A percentile compares a stretch with the other conserved stretches of the same genome.
Evolutionary conservation across 257 asterid genomes (phyloP).

Genomic region (Ilex asprella): DNA sequence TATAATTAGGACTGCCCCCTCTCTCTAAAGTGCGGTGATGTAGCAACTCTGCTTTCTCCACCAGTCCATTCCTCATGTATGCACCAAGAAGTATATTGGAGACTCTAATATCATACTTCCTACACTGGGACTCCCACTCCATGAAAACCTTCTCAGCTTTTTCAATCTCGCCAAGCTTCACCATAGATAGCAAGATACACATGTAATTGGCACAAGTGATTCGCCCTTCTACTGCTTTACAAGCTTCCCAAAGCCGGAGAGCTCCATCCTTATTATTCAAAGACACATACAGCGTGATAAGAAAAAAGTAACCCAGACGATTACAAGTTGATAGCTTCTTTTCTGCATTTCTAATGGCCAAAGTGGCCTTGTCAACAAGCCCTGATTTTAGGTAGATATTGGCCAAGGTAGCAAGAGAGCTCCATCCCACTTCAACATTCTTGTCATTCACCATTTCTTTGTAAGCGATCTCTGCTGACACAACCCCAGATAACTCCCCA

Average conservation of each 20-base stretch:
- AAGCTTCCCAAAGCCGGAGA: conserved; percentile 27
- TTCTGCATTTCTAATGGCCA: conserved; percentile 30
- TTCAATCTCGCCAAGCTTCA: conserved; percentile 28
- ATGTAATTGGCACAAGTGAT: conserved; percentile 31
- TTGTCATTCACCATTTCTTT: conserved; percentile 27
- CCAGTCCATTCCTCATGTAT: conserved; percentile 25
- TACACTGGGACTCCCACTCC: conserved; percentile 31
- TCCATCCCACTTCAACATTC: conserved; percentile 30
- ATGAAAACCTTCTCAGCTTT: conserved; percentile 20
- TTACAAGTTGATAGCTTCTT: conserved; percentile 21
- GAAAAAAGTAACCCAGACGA: conserved; percentile 30
- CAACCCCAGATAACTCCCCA: conserved; percentile 24
- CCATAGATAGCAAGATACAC: conserved; percentile 32
- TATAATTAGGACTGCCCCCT: conserved; percentile 37
- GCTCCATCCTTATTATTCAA: conserved; percentile 29
- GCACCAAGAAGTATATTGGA: conserved; percentile 38
- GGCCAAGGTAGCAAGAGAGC: conserved; percentile 30
- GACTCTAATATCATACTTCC: conserved; percentile 31
- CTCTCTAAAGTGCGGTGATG: conserved; percentile 20
- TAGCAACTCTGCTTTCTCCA: conserved; percentile 25
- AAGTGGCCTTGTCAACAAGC: conserved; percentile 15
- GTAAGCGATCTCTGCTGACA: conserved; percentile 28
- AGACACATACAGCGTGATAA: conserved; percentile 27
- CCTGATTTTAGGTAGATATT: conserved; percentile 23
- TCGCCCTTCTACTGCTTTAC: conserved; percentile 19